Evolutionary conservation across 441 rosid genomes (phyloP).

Genomic region (Populus hybrid): DNA sequence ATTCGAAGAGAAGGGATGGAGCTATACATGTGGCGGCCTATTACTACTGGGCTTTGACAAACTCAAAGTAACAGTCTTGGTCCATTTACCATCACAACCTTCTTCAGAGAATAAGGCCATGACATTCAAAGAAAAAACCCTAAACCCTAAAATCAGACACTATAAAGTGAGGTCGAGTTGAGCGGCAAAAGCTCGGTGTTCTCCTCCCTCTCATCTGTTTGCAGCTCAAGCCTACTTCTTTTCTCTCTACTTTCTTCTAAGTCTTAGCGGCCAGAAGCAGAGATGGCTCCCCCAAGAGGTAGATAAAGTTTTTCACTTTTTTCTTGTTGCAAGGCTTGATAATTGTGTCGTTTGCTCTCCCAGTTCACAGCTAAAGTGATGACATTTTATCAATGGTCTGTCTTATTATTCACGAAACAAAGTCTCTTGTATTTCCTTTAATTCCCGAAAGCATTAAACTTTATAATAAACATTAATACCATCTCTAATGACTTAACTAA

Average conservation of each 20-base stretch:
- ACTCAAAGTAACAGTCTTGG: not conserved
- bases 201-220: not conserved
- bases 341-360: not conserved
- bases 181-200: not conserved
- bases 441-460: not conserved
- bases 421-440: not conserved
- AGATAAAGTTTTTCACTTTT: not conserved
- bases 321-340: not conserved
- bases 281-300: slow-evolving; percentile 47
- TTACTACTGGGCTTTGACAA: not conserved
- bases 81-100: not conserved
- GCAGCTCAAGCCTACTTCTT: not conserved
- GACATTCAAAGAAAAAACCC: slow-evolving; percentile 4
- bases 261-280: not conserved
- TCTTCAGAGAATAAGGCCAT: not conserved
- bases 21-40: not conserved
- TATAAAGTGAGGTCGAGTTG: not conserved
- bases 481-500: not conserved
- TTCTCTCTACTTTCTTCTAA: not conserved
- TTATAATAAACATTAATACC: not conserved
- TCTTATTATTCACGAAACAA: not conserved
- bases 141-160: not conserved
- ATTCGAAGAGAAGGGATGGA: not conserved
- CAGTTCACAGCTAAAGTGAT: not conserved
- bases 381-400: not conserved